Evolutionary conservation across 2,329 filamentous ascomycete genomes (phyloP).

Genomic region (Apiospora marii): DNA sequence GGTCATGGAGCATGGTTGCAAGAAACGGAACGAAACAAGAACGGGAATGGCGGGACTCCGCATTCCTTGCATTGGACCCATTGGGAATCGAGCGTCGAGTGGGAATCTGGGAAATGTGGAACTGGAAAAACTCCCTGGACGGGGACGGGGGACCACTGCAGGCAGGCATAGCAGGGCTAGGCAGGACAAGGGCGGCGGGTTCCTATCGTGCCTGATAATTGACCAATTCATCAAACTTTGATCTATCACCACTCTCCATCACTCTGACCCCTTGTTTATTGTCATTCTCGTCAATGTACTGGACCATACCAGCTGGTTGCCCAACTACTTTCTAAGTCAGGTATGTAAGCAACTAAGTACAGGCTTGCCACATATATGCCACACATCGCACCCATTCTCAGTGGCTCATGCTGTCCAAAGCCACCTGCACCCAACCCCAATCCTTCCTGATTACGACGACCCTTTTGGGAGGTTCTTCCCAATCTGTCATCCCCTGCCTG

Average conservation of each 20-base stretch:
- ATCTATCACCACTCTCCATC: neutral
- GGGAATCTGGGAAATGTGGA: conserved; percentile 15
- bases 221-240: neutral
- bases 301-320: neutral
- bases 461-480: neutral
- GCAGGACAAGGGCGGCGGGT: neutral
- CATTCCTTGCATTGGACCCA: conserved; percentile 1
- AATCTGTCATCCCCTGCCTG: neutral
- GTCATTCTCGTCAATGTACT: too few relatives aligned
- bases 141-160: neutral
- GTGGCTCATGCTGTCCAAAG: conserved; percentile 10
- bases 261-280: neutral
- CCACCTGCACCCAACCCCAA: neutral
- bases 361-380: neutral
- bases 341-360: neutral
- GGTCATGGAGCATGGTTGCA: neutral
- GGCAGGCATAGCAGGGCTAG: neutral
- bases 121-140: conserved; percentile 2
- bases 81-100: neutral
- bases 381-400: neutral
- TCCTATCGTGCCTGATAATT: neutral
- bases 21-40: conserved; percentile 14
- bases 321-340: neutral
- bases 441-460: neutral
- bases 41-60: conserved; percentile 16